phyloP scores from a whole-genome alignment of 176 grass and related monocot genomes.

The Oryza longistaminata region DNA sequence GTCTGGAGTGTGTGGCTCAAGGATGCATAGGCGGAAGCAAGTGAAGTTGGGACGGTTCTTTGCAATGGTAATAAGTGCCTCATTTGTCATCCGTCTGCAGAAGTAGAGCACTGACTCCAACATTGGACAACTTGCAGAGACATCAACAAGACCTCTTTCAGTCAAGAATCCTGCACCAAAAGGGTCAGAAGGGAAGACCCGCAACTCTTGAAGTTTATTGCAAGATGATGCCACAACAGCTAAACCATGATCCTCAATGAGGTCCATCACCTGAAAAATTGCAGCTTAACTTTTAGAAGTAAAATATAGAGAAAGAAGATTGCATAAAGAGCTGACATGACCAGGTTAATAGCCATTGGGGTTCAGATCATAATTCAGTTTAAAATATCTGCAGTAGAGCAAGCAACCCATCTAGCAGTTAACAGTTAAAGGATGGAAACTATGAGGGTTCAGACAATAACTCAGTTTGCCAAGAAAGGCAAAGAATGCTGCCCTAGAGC shows the following conservation, averaged over 20 bases:
- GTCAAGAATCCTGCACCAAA: slow-evolving; percentile 55
- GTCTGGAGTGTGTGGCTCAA: slow-evolving; percentile 63
- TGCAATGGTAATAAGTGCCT: slow-evolving; percentile 61
- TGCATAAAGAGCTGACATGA: neutral
- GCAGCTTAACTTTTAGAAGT: slow-evolving; percentile 8
- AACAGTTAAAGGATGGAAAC: neutral
- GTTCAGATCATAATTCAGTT: slow-evolving; percentile 7
- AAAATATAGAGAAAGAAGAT: neutral
- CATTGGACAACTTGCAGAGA: slow-evolving; percentile 62
- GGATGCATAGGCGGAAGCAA: slow-evolving; percentile 64
- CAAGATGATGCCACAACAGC: slow-evolving; percentile 63
- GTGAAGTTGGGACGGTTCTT: slow-evolving; percentile 68
- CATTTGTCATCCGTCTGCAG: slow-evolving; percentile 68
- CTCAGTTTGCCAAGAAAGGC: neutral
- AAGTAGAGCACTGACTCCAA: slow-evolving; percentile 70
- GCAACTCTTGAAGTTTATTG: slow-evolving; percentile 66
- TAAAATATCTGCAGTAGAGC: neutral
- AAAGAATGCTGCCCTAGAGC: neutral
- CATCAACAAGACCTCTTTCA: slow-evolving; percentile 64
- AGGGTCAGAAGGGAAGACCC: slow-evolving; percentile 66
- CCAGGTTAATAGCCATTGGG: neutral
- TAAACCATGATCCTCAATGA: slow-evolving; percentile 64
- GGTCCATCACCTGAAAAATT: slow-evolving; percentile 67
- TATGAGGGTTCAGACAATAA: slow-evolving; percentile 10
- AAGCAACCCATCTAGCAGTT: slow-evolving; percentile 13